A percentile compares a stretch with the other conserved stretches of the same genome.
Conservation (phyloP, 1,284 basidiomycete species). For the Fomitopsis pinicola region DNA sequence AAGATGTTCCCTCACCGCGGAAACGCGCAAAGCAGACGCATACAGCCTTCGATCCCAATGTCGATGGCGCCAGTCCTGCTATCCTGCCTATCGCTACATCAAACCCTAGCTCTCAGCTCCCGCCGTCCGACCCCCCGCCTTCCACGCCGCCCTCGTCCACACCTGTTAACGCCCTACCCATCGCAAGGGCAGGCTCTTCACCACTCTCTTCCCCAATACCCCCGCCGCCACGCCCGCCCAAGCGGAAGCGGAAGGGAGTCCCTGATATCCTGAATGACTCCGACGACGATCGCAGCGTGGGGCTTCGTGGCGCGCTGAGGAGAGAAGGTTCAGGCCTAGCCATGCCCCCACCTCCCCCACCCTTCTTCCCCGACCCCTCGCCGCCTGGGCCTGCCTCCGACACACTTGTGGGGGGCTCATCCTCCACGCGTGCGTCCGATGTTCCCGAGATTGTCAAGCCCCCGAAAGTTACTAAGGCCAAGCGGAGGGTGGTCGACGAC, state of each 20-base stretch:
- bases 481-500: constrained; percentile 12
- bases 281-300: constrained; percentile 12
- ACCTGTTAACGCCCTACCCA: constrained; percentile 5
- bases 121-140: constrained; percentile 29
- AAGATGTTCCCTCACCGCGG: constrained; percentile 11
- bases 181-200: constrained; percentile 4
- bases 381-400: constrained; percentile 9
- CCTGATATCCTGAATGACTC: constrained; percentile 6
- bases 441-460: constrained; percentile 3
- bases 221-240: constrained; percentile 19
- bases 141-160: constrained; percentile 15
- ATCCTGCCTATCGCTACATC: constrained; percentile 26
- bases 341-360: constrained; percentile 8
- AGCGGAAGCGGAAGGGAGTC: constrained; percentile 24
- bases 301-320: background rate
- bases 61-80: constrained; percentile 19
- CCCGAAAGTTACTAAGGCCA: constrained; percentile 7
- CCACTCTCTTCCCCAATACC: constrained; percentile 26
- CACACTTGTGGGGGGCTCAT: background rate
- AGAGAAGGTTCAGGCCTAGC: background rate
- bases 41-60: background rate
- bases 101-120: constrained; percentile 26
- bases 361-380: constrained; percentile 17
- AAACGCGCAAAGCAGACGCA: constrained; percentile 5
- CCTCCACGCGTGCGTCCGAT: constrained; percentile 2